A percentile compares a stretch with the other conserved stretches of the same genome.
phyloP scores from a whole-genome alignment of 768 basidiomycete genomes.

The Russula foetens region DNA sequence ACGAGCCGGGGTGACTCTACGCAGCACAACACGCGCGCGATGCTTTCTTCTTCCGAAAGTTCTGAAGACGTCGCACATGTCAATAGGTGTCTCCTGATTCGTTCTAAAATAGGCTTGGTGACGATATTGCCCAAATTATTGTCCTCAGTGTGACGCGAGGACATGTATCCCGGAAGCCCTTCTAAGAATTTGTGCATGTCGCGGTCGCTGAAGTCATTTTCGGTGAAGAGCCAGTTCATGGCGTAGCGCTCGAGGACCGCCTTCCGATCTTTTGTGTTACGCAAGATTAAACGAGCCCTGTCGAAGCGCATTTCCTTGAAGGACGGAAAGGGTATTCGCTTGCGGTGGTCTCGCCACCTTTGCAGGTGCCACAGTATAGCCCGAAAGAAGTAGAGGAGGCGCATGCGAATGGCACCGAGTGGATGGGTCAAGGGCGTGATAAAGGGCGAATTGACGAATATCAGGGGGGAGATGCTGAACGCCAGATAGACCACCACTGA shows the following conservation, averaged over 20 bases:
- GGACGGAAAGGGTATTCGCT: not conserved
- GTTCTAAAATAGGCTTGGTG: not conserved
- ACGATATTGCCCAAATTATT: not conserved
- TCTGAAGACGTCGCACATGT: conserved; percentile 3
- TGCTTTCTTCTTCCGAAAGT: not conserved
- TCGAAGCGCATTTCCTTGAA: conserved; percentile 1
- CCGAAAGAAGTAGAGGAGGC: not conserved
- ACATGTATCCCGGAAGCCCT: conserved; percentile 8
- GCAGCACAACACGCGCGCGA: not conserved
- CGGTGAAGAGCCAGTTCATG: conserved; percentile 3
- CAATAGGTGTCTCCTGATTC: conserved; percentile 5
- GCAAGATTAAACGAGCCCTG: not conserved
- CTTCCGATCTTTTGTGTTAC: not conserved
- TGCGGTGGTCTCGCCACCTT: not conserved
- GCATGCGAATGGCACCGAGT: not conserved
- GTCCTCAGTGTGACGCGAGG: not conserved
- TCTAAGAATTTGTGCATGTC: conserved; percentile 12
- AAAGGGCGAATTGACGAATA: conserved; percentile 7
- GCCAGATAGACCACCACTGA: not conserved
- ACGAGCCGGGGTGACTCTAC: conserved; percentile 3
- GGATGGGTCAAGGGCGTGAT: conserved; percentile 8
- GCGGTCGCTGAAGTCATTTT: conserved; percentile 3
- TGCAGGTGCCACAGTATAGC: no score
- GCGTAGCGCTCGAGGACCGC: conserved; percentile 2
- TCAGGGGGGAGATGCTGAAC: conserved; percentile 9